Base-by-base conservation (phyloP, 352 stramenopile genomes). In the Phytophthora colocasiae region DNA sequence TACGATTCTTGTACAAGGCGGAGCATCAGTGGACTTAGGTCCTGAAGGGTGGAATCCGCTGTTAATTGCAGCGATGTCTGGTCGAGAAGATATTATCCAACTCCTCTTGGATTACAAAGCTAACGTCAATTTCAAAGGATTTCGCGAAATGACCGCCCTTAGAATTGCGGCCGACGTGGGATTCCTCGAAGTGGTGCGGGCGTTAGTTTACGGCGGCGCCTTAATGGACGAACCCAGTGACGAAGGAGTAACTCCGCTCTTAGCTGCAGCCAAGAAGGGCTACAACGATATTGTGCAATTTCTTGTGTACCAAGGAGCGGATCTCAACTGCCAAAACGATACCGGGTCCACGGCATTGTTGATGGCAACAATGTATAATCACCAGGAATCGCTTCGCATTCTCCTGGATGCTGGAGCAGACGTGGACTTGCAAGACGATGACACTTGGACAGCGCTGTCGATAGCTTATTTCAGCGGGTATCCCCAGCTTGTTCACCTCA, bases 401-500 rank as follows among this genome's bases (percentile, higher is more conserved):
- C 49, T 71, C 9, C 44, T 71, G 31, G 45, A 71, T 5, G 17
- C 24, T 0, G 51, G 24, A 7, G 64, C 64, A 10, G 26, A 73
- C 24, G 50, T 63, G 17, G 41, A 60, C 17, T 58, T 68, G 26
- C n/a, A 46, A 22, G 40, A 48, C 14, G 17, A 32, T 36, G 31
- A 12, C 26, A 29, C 39, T 3, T 60, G 47, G 54, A 57, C 54
- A 4, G 47, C 27, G 17, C 17, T 70, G 12, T 50, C 54, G 15
- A 65, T 63, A 31, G 61, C 61, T 14, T 69, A 57, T 43, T 60
- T 69, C 22, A 60, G 46, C 11, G 62, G 62, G 2, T 69, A 65
- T 44, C 54, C 46, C 15, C 29, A 65, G 41, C 63, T 56, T 2
- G 48, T 66, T 32, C 61, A 64, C 8, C 54, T 64, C 22, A 59